Percentiles rank a stretch among this genome's conserved stretches.
These are phyloP conservation scores for Penicillium antarcticum DNA, from an alignment of 495 filamentous ascomycete species.

Conservation along the genomic window DNA sequence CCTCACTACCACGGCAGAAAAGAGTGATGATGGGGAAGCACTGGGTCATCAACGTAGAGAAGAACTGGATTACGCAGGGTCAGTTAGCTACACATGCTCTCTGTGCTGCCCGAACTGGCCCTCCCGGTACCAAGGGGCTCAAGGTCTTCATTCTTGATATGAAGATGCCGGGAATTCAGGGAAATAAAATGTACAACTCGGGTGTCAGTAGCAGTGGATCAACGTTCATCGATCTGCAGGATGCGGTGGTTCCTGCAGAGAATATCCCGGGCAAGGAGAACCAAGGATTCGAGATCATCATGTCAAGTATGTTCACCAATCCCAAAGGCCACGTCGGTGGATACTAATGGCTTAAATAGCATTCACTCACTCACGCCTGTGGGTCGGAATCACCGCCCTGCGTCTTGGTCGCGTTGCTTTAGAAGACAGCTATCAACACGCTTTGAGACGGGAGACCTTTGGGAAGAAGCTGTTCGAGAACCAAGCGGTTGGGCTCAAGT, in stretches of 20 bases:
- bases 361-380: constrained; percentile 12
- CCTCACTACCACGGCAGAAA: constrained; percentile 64
- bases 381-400: constrained; percentile 16
- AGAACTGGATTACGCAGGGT: constrained; percentile 82
- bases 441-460: constrained; percentile 12
- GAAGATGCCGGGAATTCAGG: constrained; percentile 6
- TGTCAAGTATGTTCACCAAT: constrained; percentile 24
- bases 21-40: constrained; percentile 68
- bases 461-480: constrained; percentile 14
- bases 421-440: constrained; percentile 14
- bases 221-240: constrained; percentile 70
- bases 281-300: constrained; percentile 72
- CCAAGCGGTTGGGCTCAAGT: constrained; percentile 11
- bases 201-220: constrained; percentile 36
- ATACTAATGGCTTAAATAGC: not conserved
- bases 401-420: constrained; percentile 11
- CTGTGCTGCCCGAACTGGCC: constrained; percentile 12
- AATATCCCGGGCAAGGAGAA: constrained; percentile 73
- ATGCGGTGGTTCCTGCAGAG: constrained; percentile 68
- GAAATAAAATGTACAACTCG: constrained; percentile 12
- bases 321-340: too few relatives aligned
- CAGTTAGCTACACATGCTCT: constrained; percentile 32
- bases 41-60: constrained; percentile 73
- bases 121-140: constrained; percentile 8
- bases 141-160: constrained; percentile 11